A percentile compares a stretch with the other conserved stretches of the same genome.
Evolutionary conservation across 306 rosid species (phyloP).

Genomic region (Rosa chinensis): DNA sequence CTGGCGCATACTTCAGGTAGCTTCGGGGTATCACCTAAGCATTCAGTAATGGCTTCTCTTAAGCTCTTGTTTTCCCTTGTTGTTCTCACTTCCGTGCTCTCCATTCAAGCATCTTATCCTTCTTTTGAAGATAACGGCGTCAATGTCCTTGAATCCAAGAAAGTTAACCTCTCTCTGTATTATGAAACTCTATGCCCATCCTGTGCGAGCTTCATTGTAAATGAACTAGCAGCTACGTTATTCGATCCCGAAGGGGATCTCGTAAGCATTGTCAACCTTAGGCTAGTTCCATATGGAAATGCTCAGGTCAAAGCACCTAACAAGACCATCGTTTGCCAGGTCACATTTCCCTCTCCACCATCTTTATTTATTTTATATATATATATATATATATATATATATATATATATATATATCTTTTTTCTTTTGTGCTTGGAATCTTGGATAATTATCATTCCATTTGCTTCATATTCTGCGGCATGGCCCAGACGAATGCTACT

Average conservation of each 20-base stretch:
- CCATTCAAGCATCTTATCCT: background rate
- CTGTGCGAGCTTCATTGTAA: constrained; percentile 77
- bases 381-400: background rate
- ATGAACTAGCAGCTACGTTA: constrained; percentile 46
- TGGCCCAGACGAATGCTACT: constrained; percentile 79
- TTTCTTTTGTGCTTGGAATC: background rate
- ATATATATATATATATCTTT: background rate
- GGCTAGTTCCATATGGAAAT: constrained; percentile 87
- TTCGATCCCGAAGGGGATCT: constrained; percentile 55
- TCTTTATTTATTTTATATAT: background rate
- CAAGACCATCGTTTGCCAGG: constrained; percentile 64
- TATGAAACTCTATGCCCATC: constrained; percentile 76
- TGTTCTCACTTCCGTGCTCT: background rate
- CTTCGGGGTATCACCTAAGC: background rate
- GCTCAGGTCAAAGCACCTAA: constrained; percentile 42
- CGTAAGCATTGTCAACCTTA: constrained; percentile 60
- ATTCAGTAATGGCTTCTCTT: constrained; percentile 8
- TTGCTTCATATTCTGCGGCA: constrained; percentile 48
- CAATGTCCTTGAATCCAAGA: constrained; percentile 6
- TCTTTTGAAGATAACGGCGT: constrained; percentile 7
- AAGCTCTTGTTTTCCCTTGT: constrained; percentile 1
- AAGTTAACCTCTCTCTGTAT: constrained; percentile 62
- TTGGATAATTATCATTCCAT: background rate
- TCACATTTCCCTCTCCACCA: background rate
- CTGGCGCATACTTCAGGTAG: background rate